Percentiles rank a stretch among this genome's conserved stretches.
These are phyloP conservation scores for Daedaleopsis nitida DNA, from an alignment of 768 basidiomycete genomes.

Conservation along the genomic window DNA sequence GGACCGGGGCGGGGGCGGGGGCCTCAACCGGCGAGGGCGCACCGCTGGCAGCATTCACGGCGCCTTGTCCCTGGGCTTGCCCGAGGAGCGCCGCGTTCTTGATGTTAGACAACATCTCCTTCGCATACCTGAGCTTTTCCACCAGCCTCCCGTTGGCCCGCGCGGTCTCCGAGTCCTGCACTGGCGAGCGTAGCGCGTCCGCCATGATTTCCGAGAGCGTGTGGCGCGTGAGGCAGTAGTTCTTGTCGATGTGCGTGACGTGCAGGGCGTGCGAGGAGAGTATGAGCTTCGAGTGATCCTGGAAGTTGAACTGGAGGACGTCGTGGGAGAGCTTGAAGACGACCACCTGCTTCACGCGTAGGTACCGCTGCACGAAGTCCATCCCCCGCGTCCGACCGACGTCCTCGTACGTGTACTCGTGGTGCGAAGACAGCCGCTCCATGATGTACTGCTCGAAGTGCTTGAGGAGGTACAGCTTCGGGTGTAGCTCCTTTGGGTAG, in stretches of 20 bases:
- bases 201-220: slow-evolving; percentile 73
- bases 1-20: neutral
- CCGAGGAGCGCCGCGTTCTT: slow-evolving; percentile 45
- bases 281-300: slow-evolving; percentile 95
- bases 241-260: slow-evolving; percentile 91
- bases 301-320: slow-evolving; percentile 99
- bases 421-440: slow-evolving; percentile 83
- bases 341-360: slow-evolving; percentile 96
- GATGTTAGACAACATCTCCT: slow-evolving; percentile 79
- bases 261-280: slow-evolving; percentile 77
- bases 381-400: slow-evolving; percentile 71
- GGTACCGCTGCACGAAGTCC: slow-evolving; percentile 95
- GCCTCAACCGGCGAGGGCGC: neutral
- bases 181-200: slow-evolving; percentile 43
- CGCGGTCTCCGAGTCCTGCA: slow-evolving; percentile 52
- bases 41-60: neutral
- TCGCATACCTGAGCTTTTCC: slow-evolving; percentile 85
- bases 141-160: slow-evolving; percentile 67
- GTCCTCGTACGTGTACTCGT: slow-evolving; percentile 81
- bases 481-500: slow-evolving; percentile 83
- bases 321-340: slow-evolving; percentile 97
- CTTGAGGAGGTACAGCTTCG: slow-evolving; percentile 89
- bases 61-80: neutral
- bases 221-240: slow-evolving; percentile 75
- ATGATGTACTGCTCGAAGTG: slow-evolving; percentile 96